phyloP scores from a whole-genome alignment of 208 protist species.

The Trypanosoma conorhini region DNA sequence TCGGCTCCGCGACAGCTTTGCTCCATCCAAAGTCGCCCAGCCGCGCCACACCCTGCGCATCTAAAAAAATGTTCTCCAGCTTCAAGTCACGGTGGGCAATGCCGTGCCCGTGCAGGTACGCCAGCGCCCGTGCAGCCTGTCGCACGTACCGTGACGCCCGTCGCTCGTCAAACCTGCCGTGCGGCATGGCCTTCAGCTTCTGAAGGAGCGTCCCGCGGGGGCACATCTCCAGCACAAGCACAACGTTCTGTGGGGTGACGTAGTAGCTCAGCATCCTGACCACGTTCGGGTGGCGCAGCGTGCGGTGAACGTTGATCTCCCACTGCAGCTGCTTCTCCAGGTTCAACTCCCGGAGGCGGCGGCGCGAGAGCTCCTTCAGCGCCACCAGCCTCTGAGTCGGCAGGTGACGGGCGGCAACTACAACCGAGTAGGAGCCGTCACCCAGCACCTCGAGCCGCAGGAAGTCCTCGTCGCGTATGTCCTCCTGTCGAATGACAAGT shows the following conservation, averaged over 20 bases:
- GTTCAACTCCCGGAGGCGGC: conserved; percentile 29
- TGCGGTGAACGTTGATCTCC: conserved; percentile 87
- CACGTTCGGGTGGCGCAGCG: conserved; percentile 77
- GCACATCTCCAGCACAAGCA: conserved; percentile 84
- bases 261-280: conserved; percentile 87
- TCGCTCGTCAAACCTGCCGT: conserved; percentile 43
- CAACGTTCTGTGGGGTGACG: conserved; percentile 39
- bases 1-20: conserved; percentile 21
- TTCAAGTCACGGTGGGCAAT: conserved; percentile 93
- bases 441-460: conserved; percentile 57
- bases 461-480: conserved; percentile 67
- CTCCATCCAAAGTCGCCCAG: conserved; percentile 99
- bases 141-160: conserved; percentile 56
- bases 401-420: conserved; percentile 65
- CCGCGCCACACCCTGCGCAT: conserved; percentile 88
- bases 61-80: conserved; percentile 88
- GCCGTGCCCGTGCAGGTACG: conserved; percentile 67
- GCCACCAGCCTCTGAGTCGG: conserved; percentile 57
- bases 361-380: conserved; percentile 67
- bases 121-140: conserved; percentile 68
- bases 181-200: conserved; percentile 31
- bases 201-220: conserved; percentile 56
- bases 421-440: conserved; percentile 74
- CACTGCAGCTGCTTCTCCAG: conserved; percentile 62
- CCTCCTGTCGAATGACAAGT: conserved; percentile 49